Conservation (phyloP, 2,329 filamentous ascomycete genomes). For the Trichoderma atroviride region DNA sequence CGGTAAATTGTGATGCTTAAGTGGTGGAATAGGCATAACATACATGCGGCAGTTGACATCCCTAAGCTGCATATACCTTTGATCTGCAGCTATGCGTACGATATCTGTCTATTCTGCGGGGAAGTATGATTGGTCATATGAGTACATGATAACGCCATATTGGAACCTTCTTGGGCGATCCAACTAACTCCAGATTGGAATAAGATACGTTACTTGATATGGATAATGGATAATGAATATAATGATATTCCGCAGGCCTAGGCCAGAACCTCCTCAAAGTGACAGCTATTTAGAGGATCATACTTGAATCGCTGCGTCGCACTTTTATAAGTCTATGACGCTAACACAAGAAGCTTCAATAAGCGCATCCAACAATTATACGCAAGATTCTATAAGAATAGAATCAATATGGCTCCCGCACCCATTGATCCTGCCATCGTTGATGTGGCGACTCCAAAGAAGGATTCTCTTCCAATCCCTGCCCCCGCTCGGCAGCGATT, state of each 20-base stretch:
- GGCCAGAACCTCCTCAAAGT: neutral
- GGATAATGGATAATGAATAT: neutral
- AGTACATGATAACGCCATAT: slow-evolving; percentile 6
- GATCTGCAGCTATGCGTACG: neutral
- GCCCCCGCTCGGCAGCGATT: slow-evolving; percentile 59
- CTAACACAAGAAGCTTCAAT: neutral
- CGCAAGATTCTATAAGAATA: neutral
- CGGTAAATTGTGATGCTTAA: neutral
- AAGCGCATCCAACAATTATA: neutral
- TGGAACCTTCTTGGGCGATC: slow-evolving; percentile 3
- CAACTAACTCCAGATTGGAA: neutral
- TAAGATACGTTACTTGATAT: neutral
- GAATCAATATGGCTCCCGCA: slow-evolving; percentile 52
- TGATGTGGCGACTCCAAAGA: slow-evolving; percentile 63
- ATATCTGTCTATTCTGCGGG: neutral
- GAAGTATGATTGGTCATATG: slow-evolving; percentile 8
- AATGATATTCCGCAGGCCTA: no score
- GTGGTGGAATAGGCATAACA: neutral
- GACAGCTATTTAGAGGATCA: neutral
- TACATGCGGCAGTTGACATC: neutral
- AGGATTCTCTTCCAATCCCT: slow-evolving; percentile 67
- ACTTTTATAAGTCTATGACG: neutral
- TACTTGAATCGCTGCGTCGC: neutral
- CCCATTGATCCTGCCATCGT: slow-evolving; percentile 64
- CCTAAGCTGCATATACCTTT: neutral